Base-by-base conservation (phyloP, 768 basidiomycete species). In the Leccinum ochraceum region DNA sequence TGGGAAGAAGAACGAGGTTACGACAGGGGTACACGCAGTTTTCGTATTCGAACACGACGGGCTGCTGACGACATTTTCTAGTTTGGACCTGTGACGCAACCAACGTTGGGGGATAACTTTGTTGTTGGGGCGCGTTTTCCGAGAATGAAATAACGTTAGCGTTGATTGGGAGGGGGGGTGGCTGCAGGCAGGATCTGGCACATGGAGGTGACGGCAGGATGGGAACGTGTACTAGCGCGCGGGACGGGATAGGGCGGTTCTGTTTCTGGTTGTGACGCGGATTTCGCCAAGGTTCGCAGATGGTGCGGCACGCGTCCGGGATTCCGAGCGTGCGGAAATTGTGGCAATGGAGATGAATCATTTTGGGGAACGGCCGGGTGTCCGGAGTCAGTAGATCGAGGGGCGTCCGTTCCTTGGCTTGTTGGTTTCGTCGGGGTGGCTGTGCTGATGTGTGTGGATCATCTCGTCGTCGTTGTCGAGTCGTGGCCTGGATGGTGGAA, bases 141-240 rank as follows among this genome's bases (percentile, higher is more conserved):
- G 30, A 52, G 52, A 17, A 66, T 65, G 63, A 65, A 65, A 65
- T 61, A 51, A 65, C 59, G 63, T 60, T 39, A 17, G 39, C 39
- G 39, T 37, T 37, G 37, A 37, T 42, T 42, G 39, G 39, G 17
- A 42, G 8, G 17, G 42, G 17, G 8, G n/a, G 42, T n/a, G 42
- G 42, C 42, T 44, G 42, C n/a, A n/a, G 42, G 42, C 42, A 44
- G 42, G 42, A 39, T 39, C 17, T 37, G 14, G 39, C 39, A 39
- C 17, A n/a, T 42, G 11, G 53, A 32, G 28, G 46, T 58, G 55
- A 63, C 56, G 46, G 37, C 56, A 63, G 13, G 14, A 2, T 24
- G 16, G 2, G 6, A 22, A 48, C 28, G 51, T 44, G 42, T 44
- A 28, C 28, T 30, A 44, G 42, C 42, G 42, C 42, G 42, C 42